Evolutionary conservation across 176 grass and related monocot genomes (phyloP).

Genomic region (Musa schizocarpa): DNA sequence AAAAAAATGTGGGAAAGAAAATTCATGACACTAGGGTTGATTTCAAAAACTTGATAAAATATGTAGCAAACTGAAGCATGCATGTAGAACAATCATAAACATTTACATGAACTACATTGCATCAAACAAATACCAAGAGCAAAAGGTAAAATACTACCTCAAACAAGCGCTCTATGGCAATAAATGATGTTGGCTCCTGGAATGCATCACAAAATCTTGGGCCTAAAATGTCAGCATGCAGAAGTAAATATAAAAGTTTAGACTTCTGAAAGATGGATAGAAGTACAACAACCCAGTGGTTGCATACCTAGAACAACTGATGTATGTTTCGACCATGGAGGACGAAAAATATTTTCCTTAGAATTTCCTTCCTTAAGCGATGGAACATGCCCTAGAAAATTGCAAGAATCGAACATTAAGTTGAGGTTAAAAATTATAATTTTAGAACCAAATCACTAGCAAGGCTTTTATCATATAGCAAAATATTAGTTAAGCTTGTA

Average conservation of each 20-base stretch:
- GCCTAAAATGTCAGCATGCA: conserved; percentile 28
- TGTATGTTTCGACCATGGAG: conserved; percentile 80
- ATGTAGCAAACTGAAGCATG: neutral
- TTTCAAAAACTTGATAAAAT: neutral
- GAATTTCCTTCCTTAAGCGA: conserved; percentile 89
- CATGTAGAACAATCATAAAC: neutral
- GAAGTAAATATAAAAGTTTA: too few species aligned
- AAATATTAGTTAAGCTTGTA: neutral
- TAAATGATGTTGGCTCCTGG: conserved; percentile 85
- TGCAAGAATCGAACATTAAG: neutral
- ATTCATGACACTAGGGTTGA: neutral
- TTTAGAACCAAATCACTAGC: neutral
- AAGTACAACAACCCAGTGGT: neutral
- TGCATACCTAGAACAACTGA: conserved; percentile 62
- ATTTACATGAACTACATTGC: neutral
- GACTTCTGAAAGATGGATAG: neutral
- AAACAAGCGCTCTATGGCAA: conserved; percentile 62
- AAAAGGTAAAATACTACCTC: conserved; percentile 37
- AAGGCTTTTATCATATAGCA: neutral
- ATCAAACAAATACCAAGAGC: neutral
- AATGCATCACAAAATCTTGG: conserved; percentile 93
- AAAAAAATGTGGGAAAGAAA: neutral
- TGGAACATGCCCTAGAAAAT: conserved; percentile 56
- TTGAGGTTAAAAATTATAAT: too few species aligned
- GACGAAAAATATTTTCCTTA: conserved; percentile 92